Percentiles rank a stretch among this genome's conserved stretches.
Evolutionary conservation across 2,329 filamentous ascomycete species (phyloP).

Genomic region (Sporothrix pseudoabietina): DNA sequence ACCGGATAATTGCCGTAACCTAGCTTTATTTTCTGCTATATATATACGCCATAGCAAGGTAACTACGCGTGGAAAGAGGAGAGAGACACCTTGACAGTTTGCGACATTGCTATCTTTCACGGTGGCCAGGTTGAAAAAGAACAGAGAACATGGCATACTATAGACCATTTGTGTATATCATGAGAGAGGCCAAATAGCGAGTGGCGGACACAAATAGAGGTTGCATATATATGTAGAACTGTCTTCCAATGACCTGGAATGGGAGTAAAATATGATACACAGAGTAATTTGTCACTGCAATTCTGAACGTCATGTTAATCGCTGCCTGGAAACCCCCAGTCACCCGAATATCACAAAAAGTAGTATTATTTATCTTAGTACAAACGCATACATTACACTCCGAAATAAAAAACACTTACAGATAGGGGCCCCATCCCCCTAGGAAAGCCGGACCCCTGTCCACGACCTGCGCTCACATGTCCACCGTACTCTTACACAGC

Average conservation of each 20-base stretch:
- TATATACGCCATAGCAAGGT: not conserved
- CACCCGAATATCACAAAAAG: slow-evolving; percentile 17
- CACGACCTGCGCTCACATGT: not conserved
- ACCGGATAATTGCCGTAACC: not conserved
- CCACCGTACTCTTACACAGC: not conserved
- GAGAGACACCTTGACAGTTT: no score
- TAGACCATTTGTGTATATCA: no score
- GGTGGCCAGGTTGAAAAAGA: no score
- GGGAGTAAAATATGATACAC: not conserved
- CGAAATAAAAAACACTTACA: not conserved
- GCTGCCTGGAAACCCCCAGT: not conserved
- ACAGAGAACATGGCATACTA: no score
- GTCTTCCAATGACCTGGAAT: not conserved
- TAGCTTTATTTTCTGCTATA: not conserved
- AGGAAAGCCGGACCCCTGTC: not conserved
- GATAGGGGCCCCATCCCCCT: not conserved
- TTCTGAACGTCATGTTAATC: not conserved
- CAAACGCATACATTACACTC: slow-evolving; percentile 21
- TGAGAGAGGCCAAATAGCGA: no score
- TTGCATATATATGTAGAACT: no score
- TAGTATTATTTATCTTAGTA: slow-evolving; percentile 28
- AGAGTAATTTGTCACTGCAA: not conserved
- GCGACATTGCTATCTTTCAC: no score
- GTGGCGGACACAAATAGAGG: no score
- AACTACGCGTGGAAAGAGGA: not conserved